These are phyloP conservation scores for Amaranthus hypochondriacus DNA, from an alignment of 148 eudicot species.

Conservation along the genomic window DNA sequence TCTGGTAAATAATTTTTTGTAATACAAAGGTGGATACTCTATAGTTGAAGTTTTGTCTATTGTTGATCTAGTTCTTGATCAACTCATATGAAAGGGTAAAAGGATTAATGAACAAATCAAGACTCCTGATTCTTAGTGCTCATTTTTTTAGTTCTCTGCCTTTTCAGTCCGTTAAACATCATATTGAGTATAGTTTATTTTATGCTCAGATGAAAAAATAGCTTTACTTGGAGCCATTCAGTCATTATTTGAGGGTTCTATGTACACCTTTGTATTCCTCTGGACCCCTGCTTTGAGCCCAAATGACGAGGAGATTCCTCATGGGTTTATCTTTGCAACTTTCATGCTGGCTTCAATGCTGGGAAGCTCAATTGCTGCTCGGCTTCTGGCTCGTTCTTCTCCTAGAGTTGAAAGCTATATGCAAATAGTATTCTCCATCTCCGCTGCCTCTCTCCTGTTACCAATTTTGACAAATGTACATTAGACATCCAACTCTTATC, in stretches of 20 bases:
- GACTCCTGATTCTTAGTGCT: neutral
- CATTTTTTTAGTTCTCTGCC: neutral
- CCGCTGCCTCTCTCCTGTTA: constrained; percentile 78
- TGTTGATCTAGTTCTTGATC: neutral
- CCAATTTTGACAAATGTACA: constrained; percentile 79
- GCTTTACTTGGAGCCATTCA: constrained; percentile 96
- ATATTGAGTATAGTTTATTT: neutral
- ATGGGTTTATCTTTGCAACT: constrained; percentile 94
- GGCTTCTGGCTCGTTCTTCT: constrained; percentile 64
- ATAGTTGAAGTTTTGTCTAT: neutral
- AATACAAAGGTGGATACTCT: neutral
- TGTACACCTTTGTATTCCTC: constrained; percentile 95
- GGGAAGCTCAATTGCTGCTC: constrained; percentile 91
- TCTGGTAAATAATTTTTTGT: constrained; percentile 47
- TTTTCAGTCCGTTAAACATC: neutral
- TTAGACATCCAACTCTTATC: constrained; percentile 10
- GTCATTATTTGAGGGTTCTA: constrained; percentile 95
- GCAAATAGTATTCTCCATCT: constrained; percentile 83
- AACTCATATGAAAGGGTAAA: neutral
- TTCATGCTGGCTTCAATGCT: constrained; percentile 98
- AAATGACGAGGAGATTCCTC: constrained; percentile 90
- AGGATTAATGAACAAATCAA: neutral
- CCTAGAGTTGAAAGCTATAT: constrained; percentile 86
- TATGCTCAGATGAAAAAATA: constrained; percentile 79
- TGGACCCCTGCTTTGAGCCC: constrained; percentile 99